Evolutionary conservation across 805 yeast genomes (phyloP), one percentile per base, ranked within the genome.

Genomic region (Metschnikowia amazonensis): DNA sequence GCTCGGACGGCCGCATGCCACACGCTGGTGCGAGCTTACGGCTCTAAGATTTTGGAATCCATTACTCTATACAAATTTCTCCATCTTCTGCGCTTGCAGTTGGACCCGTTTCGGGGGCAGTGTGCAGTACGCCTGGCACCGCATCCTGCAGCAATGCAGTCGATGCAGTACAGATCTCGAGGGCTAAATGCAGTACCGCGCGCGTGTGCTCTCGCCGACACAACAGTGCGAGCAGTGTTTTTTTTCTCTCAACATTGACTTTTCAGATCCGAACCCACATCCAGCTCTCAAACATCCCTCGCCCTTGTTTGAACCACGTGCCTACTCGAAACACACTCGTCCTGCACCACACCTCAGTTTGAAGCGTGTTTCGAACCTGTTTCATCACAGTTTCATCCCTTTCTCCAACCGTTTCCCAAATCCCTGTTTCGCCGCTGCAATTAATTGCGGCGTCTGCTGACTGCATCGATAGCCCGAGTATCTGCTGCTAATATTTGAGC

Each of bases 191-290:
- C 41, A 27, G 41, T 23, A 35, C 13, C n/a, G 33, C 27, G 25
- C 41, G 23, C 41, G 41, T 14, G 41, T 31, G 33, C 41, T 20
- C 41, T 37, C 41, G 41, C 41, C 41, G 41, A 37, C 41, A 20
- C 41, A 37, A 37, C 25, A 37, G 32, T 18, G 41, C 41, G 41
- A 37, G 38, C 38, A 24, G 41, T 37, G 41, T 37, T 37, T 37
- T 37, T 37, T 37, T 37, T 37, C 41, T 37, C 41, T 37, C 41
- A 37, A 37, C 41, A 37, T 37, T 37, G 41, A 20, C 41, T 37
- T 27, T 23, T 37, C 25, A 29, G 33, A 37, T 37, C 41, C 32
- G 41, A 37, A 37, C 41, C 27, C 18, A 37, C 33, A 35, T 16
- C 41, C 24, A 18, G 18, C 33, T 28, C 32, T 28, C 41, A 28